Percentiles rank a stretch among this genome's conserved stretches.
Evolutionary conservation across 768 basidiomycete genomes (phyloP).

Genomic region (Mycena galericulata): DNA sequence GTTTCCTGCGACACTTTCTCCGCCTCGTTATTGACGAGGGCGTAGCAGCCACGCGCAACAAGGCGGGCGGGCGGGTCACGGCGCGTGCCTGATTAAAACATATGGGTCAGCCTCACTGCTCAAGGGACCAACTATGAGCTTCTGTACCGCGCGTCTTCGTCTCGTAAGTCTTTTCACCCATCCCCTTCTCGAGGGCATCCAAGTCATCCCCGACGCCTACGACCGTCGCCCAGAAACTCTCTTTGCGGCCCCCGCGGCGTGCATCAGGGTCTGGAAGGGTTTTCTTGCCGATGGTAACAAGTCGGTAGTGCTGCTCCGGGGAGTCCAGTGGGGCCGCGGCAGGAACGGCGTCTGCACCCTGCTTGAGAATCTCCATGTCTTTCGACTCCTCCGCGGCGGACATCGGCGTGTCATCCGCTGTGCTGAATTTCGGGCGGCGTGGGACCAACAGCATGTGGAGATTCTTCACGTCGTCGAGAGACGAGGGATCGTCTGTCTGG

Average conservation of each 20-base stretch:
- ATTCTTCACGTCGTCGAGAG: constrained; percentile 67
- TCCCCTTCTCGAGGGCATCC: constrained; percentile 55
- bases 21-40: constrained; percentile 64
- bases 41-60: constrained; percentile 70
- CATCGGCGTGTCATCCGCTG: constrained; percentile 32
- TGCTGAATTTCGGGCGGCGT: constrained; percentile 58
- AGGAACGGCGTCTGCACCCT: constrained; percentile 64
- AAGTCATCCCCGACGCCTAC: constrained; percentile 65
- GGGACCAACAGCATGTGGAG: constrained; percentile 74
- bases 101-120: too few species aligned
- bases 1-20: constrained; percentile 56
- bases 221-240: constrained; percentile 66
- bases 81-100: constrained; percentile 59
- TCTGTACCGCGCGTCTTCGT: constrained; percentile 72
- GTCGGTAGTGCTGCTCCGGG: constrained; percentile 59
- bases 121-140: too few species aligned
- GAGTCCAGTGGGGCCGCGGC: constrained; percentile 48
- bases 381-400: constrained; percentile 41
- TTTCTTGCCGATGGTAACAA: constrained; percentile 71
- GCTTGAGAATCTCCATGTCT: constrained; percentile 56
- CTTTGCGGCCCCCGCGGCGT: constrained; percentile 49
- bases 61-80: constrained; percentile 65
- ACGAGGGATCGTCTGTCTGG: constrained; percentile 62
- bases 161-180: constrained; percentile 66
- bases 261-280: constrained; percentile 61